Evolutionary conservation across 2,329 filamentous ascomycete genomes (phyloP).

Genomic region (Dendryphion nanum): DNA sequence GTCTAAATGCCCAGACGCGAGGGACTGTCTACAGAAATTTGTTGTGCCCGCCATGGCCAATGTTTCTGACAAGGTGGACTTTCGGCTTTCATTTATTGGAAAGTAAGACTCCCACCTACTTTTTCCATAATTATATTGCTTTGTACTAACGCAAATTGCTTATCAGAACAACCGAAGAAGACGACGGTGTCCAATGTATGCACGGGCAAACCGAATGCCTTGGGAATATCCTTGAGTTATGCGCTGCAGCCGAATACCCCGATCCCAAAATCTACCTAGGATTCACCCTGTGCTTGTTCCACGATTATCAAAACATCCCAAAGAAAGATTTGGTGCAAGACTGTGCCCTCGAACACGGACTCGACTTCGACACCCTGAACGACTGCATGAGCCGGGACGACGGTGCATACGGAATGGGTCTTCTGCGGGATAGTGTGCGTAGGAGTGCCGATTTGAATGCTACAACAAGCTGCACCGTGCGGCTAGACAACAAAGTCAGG

Average conservation of each 20-base stretch:
- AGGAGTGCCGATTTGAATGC: conserved; percentile 54
- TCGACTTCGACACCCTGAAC: conserved; percentile 79
- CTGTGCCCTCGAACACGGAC: conserved; percentile 87
- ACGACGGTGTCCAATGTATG: conserved; percentile 82
- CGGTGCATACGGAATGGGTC: conserved; percentile 65
- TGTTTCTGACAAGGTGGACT: conserved; percentile 81
- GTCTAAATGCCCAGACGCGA: conserved; percentile 86
- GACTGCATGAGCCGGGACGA: conserved; percentile 76
- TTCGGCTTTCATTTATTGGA: conserved; percentile 87
- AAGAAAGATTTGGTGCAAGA: conserved; percentile 74
- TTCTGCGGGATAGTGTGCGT: conserved; percentile 67
- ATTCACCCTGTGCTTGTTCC: conserved; percentile 86
- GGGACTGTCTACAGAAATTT: conserved; percentile 75
- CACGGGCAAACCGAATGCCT: conserved; percentile 90
- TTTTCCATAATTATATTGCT: no score
- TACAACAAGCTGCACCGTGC: conserved; percentile 48
- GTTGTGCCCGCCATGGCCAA: conserved; percentile 85
- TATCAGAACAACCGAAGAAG: conserved; percentile 60
- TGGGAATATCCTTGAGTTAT: conserved; percentile 92
- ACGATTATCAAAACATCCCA: conserved; percentile 75
- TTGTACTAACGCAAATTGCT: no score
- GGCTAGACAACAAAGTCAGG: conserved; percentile 75
- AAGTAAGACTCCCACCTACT: conserved; percentile 50
- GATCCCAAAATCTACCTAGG: conserved; percentile 86
- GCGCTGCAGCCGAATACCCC: conserved; percentile 78